Conservation (phyloP, 2,329 filamentous ascomycete species). For the Stagonosporopsis cucurbitacearum region DNA sequence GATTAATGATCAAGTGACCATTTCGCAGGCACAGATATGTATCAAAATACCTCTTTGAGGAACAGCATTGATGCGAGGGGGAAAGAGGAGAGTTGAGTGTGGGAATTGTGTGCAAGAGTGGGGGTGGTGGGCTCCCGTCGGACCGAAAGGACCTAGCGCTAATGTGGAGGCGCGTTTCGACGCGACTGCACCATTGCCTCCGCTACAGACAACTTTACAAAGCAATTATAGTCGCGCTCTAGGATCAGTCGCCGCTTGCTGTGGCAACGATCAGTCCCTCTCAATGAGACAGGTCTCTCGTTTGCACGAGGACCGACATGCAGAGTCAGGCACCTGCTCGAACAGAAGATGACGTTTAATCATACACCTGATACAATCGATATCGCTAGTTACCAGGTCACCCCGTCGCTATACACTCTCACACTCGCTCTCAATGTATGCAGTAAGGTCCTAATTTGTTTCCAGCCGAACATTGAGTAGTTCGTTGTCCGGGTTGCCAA, state of each 20-base stretch:
- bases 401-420: too few species aligned
- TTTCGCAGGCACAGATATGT: too few species aligned
- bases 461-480: too few species aligned
- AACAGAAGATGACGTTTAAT: neutral
- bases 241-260: too few species aligned
- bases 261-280: neutral
- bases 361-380: too few species aligned
- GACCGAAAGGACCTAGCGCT: slow-evolving; percentile 1
- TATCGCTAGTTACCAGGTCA: too few species aligned
- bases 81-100: neutral
- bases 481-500: too few species aligned
- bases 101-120: neutral
- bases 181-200: slow-evolving; percentile 5
- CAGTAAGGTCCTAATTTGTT: too few species aligned
- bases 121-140: neutral
- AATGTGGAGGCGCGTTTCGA: slow-evolving; percentile 3
- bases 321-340: too few species aligned
- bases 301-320: too few species aligned
- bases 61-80: neutral
- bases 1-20: neutral
- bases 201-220: neutral
- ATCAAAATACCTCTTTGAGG: neutral
- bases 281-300: neutral
- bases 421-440: too few species aligned
- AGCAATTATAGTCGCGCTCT: neutral